These are phyloP conservation scores for Monosporascus cannonballus DNA, from an alignment of 2,329 filamentous ascomycete species.

Conservation along the genomic window DNA sequence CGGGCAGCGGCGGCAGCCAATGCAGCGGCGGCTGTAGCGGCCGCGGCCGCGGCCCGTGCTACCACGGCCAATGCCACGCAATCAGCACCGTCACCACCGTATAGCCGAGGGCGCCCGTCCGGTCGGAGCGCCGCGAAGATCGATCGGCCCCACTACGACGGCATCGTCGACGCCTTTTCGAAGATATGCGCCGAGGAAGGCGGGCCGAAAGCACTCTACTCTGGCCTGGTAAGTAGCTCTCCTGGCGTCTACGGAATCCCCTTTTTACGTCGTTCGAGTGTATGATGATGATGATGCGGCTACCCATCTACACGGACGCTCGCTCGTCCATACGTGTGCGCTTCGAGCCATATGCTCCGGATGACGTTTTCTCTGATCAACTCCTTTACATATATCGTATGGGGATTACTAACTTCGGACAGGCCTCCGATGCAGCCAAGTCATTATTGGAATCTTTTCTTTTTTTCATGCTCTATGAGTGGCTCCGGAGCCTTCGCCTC, in stretches of 20 bases:
- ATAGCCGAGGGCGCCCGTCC: conserved; percentile 8
- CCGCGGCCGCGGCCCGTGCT: not conserved
- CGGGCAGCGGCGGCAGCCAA: not conserved
- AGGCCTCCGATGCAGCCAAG: conserved; percentile 51
- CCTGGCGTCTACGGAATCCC: no score
- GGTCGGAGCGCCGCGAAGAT: not conserved
- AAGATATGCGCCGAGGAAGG: conserved; percentile 69
- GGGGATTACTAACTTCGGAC: conserved; percentile 2
- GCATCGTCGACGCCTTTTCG: conserved; percentile 61
- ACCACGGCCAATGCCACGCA: not conserved
- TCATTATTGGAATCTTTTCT: conserved; percentile 71
- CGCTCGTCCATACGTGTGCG: not conserved
- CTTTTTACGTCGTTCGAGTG: no score
- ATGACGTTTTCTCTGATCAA: not conserved
- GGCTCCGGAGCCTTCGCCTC: conserved; percentile 24
- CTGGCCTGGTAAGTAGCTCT: conserved; percentile 45
- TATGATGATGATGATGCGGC: no score
- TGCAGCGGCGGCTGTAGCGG: no score
- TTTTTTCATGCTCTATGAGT: conserved; percentile 78
- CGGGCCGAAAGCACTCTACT: conserved; percentile 64
- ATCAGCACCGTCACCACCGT: conserved; percentile 4
- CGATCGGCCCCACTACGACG: conserved; percentile 48
- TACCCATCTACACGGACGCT: no score
- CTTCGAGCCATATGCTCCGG: not conserved
- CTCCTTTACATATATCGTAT: no score